Conservation (phyloP, 2,329 filamentous ascomycete genomes). For the Talaromyces sp. region DNA sequence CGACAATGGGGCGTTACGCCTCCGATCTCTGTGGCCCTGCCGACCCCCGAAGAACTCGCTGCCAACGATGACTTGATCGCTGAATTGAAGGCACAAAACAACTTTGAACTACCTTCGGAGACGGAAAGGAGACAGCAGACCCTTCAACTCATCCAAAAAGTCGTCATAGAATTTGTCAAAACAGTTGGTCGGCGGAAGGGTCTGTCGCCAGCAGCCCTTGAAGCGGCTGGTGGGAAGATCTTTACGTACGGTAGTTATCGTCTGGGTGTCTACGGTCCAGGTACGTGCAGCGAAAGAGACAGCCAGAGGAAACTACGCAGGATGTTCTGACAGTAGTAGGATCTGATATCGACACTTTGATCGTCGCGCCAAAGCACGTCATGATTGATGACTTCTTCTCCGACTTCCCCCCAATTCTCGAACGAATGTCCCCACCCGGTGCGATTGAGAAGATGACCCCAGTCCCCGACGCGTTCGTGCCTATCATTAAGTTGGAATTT, state of each 20-base stretch:
- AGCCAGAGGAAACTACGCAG: slow-evolving; percentile 3
- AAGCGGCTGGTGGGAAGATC: slow-evolving; percentile 83
- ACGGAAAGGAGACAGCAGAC: slow-evolving; percentile 75
- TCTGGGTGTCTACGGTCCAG: slow-evolving; percentile 85
- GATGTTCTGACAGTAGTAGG: slow-evolving; percentile 46
- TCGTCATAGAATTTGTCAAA: slow-evolving; percentile 83
- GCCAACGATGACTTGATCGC: slow-evolving; percentile 76
- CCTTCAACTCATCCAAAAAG: slow-evolving; percentile 70
- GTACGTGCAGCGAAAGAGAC: slow-evolving; percentile 34
- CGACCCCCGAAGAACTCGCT: slow-evolving; percentile 71
- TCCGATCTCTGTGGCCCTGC: slow-evolving; percentile 73
- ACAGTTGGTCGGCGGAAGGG: slow-evolving; percentile 71
- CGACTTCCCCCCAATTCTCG: slow-evolving; percentile 75
- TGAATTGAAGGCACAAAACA: slow-evolving; percentile 83
- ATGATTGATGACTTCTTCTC: slow-evolving; percentile 88
- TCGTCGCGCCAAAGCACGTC: slow-evolving; percentile 88
- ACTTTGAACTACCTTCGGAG: slow-evolving; percentile 80
- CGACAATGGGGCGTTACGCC: slow-evolving; percentile 72
- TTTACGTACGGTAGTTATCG: slow-evolving; percentile 97
- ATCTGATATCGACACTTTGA: slow-evolving; percentile 95
- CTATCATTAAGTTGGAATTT: slow-evolving; percentile 96
- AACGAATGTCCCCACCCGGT: slow-evolving; percentile 71
- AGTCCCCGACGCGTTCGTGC: slow-evolving; percentile 87
- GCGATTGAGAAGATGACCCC: slow-evolving; percentile 79
- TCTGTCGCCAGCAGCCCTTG: slow-evolving; percentile 71